Evolutionary conservation across 1,284 basidiomycete genomes (phyloP).

Genomic region (Marasmius tenuissimus): DNA sequence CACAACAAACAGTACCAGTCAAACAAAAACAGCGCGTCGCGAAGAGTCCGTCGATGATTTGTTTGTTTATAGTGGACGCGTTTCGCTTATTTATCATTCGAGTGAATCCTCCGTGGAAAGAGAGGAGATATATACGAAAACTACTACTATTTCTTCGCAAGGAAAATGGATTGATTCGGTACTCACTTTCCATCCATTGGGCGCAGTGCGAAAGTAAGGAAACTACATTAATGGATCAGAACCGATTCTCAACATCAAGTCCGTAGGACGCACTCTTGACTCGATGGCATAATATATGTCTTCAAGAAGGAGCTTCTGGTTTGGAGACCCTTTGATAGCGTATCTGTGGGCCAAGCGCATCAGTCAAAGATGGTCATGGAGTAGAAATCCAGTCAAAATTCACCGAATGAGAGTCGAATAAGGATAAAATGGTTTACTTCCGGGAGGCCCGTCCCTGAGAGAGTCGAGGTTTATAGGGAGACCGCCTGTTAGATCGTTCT

Average conservation of each 20-base stretch:
- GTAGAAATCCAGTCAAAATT: conserved; percentile 23
- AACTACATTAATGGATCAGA: conserved; percentile 47
- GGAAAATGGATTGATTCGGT: not conserved
- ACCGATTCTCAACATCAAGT: conserved; percentile 10
- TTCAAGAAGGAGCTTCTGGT: conserved; percentile 77
- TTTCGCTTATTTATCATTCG: conserved; percentile 17
- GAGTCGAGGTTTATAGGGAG: conserved; percentile 83
- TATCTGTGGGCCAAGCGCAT: conserved; percentile 45
- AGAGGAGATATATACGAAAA: not conserved
- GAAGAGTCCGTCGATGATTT: conserved; percentile 15
- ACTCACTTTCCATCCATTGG: conserved; percentile 83
- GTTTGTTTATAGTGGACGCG: conserved; percentile 21
- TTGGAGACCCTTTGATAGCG: conserved; percentile 84
- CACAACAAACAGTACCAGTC: conserved; percentile 51
- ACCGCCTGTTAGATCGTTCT: conserved; percentile 75
- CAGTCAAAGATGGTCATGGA: not conserved
- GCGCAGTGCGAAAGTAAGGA: conserved; percentile 80
- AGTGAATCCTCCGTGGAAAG: conserved; percentile 3
- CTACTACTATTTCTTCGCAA: not conserved
- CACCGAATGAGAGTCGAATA: conserved; percentile 85
- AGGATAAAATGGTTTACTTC: conserved; percentile 83
- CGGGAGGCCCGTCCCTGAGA: conserved; percentile 76
- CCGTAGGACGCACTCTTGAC: conserved; percentile 59
- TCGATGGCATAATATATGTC: conserved; percentile 89
- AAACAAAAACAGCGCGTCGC: conserved; percentile 61